Percentiles rank a stretch among this genome's conserved stretches.
These are phyloP conservation scores for Toxicodendron radicans DNA, from an alignment of 345 rosid species.

Conservation along the genomic window DNA sequence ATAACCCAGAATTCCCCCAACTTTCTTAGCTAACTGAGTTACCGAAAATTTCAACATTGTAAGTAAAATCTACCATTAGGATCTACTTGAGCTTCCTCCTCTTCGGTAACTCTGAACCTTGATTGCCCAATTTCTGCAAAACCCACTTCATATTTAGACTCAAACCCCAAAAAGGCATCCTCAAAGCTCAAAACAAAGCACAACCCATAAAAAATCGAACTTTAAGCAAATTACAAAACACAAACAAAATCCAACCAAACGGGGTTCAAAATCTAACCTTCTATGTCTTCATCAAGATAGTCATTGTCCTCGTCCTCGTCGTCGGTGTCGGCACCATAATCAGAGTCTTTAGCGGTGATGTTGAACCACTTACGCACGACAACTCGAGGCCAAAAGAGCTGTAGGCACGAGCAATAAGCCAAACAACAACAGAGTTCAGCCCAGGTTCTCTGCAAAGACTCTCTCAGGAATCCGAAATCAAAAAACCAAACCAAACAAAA, in stretches of 20 bases:
- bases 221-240: background rate
- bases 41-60: background rate
- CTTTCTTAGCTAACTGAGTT: too few species aligned
- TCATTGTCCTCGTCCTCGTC: constrained; percentile 39
- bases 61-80: constrained; percentile 34
- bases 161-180: background rate
- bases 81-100: constrained; percentile 36
- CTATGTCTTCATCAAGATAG: constrained; percentile 30
- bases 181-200: background rate
- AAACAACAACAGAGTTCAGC: constrained; percentile 79
- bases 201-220: background rate
- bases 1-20: background rate
- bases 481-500: constrained; percentile 9
- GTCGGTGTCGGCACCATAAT: constrained; percentile 82
- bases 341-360: constrained; percentile 58
- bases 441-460: constrained; percentile 63
- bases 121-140: constrained; percentile 32
- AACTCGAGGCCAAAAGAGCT: constrained; percentile 79
- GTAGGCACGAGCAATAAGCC: constrained; percentile 78
- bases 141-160: constrained; percentile 9
- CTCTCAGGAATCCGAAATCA: constrained; percentile 25
- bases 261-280: constrained; percentile 28
- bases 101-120: constrained; percentile 26
- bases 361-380: constrained; percentile 85
- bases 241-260: background rate